A percentile compares a stretch with the other conserved stretches of the same genome.
Evolutionary conservation across 2,329 filamentous ascomycete genomes (phyloP).

Genomic region (Aspergillus sp.): DNA sequence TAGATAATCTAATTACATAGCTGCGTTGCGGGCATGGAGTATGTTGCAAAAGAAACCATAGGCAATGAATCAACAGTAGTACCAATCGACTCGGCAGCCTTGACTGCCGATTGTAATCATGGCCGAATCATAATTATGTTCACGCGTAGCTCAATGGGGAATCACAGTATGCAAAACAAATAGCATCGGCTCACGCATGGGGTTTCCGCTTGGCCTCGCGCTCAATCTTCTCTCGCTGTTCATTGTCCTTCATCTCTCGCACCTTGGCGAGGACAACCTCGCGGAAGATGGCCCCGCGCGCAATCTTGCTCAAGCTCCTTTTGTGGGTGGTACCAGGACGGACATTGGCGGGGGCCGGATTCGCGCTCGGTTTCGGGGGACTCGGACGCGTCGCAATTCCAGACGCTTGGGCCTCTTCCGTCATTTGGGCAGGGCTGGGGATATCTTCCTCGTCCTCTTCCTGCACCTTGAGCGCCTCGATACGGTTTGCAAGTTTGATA

Average conservation of each 20-base stretch:
- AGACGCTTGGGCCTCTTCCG: slow-evolving; percentile 40
- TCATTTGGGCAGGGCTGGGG: slow-evolving; percentile 49
- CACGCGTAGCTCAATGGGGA: slow-evolving; percentile 10
- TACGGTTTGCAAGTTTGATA: slow-evolving; percentile 90
- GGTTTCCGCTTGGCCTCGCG: slow-evolving; percentile 43
- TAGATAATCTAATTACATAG: too few relatives aligned
- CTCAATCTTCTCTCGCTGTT: slow-evolving; percentile 62
- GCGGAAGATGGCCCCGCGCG: slow-evolving; percentile 71
- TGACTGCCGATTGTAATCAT: slow-evolving; percentile 2
- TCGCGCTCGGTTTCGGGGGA: slow-evolving; percentile 13
- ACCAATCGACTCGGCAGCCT: neutral
- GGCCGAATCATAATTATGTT: slow-evolving; percentile 19
- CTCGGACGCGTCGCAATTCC: slow-evolving; percentile 15
- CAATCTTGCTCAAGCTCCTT: slow-evolving; percentile 47
- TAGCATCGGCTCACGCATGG: slow-evolving; percentile 10
- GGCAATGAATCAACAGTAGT: slow-evolving; percentile 8
- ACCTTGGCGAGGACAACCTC: slow-evolving; percentile 93
- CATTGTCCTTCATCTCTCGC: slow-evolving; percentile 78
- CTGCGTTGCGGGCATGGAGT: too few relatives aligned
- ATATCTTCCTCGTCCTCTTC: slow-evolving; percentile 75
- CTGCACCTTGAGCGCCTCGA: slow-evolving; percentile 86
- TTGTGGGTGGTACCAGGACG: slow-evolving; percentile 34
- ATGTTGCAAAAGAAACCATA: slow-evolving; percentile 5
- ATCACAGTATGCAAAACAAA: slow-evolving; percentile 3
- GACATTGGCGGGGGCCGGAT: slow-evolving; percentile 8